Conservation (phyloP, 768 basidiomycete genomes). For the Pisolithus albus region DNA sequence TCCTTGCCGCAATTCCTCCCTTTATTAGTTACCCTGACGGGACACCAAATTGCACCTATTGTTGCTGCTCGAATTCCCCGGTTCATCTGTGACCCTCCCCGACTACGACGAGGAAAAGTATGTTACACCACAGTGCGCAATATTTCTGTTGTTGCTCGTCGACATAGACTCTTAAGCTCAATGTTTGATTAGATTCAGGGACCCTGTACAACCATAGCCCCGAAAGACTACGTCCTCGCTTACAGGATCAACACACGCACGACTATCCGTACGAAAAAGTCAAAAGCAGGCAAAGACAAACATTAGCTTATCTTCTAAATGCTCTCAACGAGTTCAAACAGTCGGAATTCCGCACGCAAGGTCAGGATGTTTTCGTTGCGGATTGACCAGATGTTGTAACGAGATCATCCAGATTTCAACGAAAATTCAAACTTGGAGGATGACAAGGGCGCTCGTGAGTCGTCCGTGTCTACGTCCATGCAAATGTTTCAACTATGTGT, state of each 20-base stretch:
- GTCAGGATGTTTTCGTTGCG: slow-evolving; percentile 4
- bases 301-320: slow-evolving; percentile 33
- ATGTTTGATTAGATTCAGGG: background rate
- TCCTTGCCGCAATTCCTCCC: background rate
- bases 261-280: slow-evolving; percentile 6
- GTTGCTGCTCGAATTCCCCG: background rate
- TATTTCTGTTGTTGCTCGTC: background rate
- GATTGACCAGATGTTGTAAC: background rate
- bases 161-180: background rate
- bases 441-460: slow-evolving; percentile 62
- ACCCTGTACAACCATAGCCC: background rate
- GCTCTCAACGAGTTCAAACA: slow-evolving; percentile 34
- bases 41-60: no score
- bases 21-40: background rate
- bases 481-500: background rate
- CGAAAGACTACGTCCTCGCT: background rate
- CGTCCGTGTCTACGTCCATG: background rate
- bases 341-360: slow-evolving; percentile 24
- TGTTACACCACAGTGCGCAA: slow-evolving; percentile 5
- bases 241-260: background rate
- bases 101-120: background rate
- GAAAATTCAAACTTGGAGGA: slow-evolving; percentile 51
- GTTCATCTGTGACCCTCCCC: background rate
- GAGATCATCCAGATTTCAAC: slow-evolving; percentile 24
- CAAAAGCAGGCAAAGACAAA: slow-evolving; percentile 27